Conservation (phyloP, 1,284 basidiomycete species). For the Papiliotrema terrestris region DNA sequence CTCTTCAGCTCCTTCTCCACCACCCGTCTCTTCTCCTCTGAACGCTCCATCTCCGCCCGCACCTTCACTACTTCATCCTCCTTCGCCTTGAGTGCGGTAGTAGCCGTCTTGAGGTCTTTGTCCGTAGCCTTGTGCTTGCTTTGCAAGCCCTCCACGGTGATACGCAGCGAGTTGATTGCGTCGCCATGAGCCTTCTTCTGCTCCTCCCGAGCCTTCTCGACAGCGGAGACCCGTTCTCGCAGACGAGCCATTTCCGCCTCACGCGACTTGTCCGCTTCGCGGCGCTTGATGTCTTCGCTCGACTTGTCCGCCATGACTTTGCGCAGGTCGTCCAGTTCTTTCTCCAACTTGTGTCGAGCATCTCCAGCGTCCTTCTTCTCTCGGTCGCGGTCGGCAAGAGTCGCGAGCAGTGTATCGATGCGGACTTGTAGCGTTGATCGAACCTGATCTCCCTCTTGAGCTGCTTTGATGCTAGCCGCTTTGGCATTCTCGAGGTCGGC, state of each 20-base stretch:
- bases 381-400: conserved; percentile 63
- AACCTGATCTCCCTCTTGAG: conserved; percentile 40
- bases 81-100: conserved; percentile 56
- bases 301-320: conserved; percentile 76
- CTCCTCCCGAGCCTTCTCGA: conserved; percentile 35
- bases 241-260: conserved; percentile 76
- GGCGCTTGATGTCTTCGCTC: conserved; percentile 77
- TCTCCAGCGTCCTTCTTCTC: conserved; percentile 59
- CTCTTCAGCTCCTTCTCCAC: conserved; percentile 72
- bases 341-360: conserved; percentile 63
- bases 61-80: conserved; percentile 54
- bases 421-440: conserved; percentile 63
- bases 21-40: conserved; percentile 67
- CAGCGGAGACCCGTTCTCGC: conserved; percentile 59
- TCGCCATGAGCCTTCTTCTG: conserved; percentile 34
- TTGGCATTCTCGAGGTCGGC: conserved; percentile 60
- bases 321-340: conserved; percentile 81
- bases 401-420: conserved; percentile 64
- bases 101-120: conserved; percentile 56
- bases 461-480: conserved; percentile 50
- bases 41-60: conserved; percentile 58
- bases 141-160: conserved; percentile 48
- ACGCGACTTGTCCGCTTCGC: conserved; percentile 80
- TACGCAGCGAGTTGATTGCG: conserved; percentile 44
- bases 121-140: conserved; percentile 54